These are phyloP conservation scores for Acer negundo DNA, from an alignment of 345 rosid genomes.

Conservation along the genomic window DNA sequence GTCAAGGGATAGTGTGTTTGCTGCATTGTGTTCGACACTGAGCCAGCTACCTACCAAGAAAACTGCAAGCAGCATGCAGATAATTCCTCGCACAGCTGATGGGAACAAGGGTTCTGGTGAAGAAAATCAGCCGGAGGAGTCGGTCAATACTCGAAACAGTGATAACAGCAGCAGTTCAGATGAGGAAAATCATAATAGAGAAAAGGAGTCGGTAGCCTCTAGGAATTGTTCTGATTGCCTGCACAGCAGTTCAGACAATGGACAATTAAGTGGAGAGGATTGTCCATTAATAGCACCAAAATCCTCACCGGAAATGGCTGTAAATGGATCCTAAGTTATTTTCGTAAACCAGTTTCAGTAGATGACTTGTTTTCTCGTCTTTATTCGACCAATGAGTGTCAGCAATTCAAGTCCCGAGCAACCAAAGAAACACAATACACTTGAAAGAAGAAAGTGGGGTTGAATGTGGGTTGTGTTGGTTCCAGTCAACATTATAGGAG, in stretches of 20 bases:
- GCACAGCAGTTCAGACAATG: conserved; percentile 48
- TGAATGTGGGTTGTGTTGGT: neutral
- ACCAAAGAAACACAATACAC: conserved; percentile 16
- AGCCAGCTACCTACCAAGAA: conserved; percentile 82
- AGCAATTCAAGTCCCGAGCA: conserved; percentile 12
- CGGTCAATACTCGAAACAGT: conserved; percentile 35
- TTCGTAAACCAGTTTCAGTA: conserved; percentile 11
- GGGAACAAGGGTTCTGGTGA: conserved; percentile 40
- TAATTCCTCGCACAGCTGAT: conserved; percentile 30
- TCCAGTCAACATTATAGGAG: neutral
- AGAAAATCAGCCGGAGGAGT: conserved; percentile 38
- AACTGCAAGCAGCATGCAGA: conserved; percentile 33
- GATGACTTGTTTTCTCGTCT: conserved; percentile 23
- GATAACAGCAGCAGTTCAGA: conserved; percentile 38
- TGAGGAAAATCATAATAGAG: conserved; percentile 47
- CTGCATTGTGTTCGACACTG: conserved; percentile 78
- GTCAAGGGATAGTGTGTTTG: conserved; percentile 65
- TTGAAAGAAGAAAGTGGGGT: conserved; percentile 12
- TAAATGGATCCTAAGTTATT: conserved; percentile 73
- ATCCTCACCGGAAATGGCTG: conserved; percentile 89
- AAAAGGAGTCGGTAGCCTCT: conserved; percentile 48
- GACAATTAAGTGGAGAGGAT: conserved; percentile 68
- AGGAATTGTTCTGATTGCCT: conserved; percentile 56
- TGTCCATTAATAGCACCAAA: conserved; percentile 59
- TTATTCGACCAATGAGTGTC: conserved; percentile 24